Evolutionary conservation across 2,329 filamentous ascomycete species (phyloP), one percentile per base, ranked within the genome.

Genomic region (Neofusicoccum umdonicola): DNA sequence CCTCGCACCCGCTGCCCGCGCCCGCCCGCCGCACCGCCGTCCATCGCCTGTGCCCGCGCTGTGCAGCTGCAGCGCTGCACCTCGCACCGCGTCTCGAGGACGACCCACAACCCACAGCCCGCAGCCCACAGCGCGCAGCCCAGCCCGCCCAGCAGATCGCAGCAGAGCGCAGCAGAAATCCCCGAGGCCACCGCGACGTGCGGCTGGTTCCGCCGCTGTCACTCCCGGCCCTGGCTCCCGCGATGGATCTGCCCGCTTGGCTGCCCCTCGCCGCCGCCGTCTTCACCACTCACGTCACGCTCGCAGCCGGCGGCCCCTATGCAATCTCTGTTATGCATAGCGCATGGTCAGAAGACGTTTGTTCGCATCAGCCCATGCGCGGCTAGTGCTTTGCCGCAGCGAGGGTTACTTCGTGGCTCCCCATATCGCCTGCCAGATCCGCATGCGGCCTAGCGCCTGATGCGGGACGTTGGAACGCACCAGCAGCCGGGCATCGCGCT

Each of bases 381-480:
- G 34, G 42, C 62, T 47, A 64, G 48, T 60, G 63, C 63, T 60
- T 60, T 60, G 54, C 63, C 63, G 63, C 63, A 63, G 56, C 54
- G 51, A 64, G 50, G 44, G 58, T 66, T 58, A 63, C 57, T 50
- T 66, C 64, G 60, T 50, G 63, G 52, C 54, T 51, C 47, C 51
- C 42, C 61, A 52, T 65, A 35, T 66, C 64, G 58, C 58, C 41
- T 57, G 51, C 63, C 60, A 63, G 50, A 37, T 19, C 62, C 37
- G 39, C 45, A 52, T 62, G 31, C 51, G 52, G 60, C 62, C 41
- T 64, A 65, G 68, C 61, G 68, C 66, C 37, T 67, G 63, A 66
- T 64, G 65, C 66, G 63, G 67, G 66, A 66, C 52, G 62, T 56
- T 66, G 51, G 65, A 56, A 58, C 52, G 61, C 61, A 22, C 62